Conservation (phyloP, 371 early-diverging fungal genomes). For the Nematocida minor region DNA sequence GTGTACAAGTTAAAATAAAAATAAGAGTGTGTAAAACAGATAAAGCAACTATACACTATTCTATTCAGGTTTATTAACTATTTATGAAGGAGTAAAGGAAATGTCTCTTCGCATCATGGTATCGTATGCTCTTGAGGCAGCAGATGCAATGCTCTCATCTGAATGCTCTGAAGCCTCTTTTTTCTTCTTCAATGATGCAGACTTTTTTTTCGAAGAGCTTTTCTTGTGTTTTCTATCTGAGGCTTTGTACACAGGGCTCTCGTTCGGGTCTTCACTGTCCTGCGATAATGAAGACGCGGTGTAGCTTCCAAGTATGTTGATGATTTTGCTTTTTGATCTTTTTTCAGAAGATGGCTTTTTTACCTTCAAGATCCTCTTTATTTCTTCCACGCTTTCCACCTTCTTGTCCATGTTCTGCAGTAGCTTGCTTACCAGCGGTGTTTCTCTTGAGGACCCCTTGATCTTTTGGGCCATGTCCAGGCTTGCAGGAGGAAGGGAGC, state of each 20-base stretch:
- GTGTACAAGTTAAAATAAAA: no score
- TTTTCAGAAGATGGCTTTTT: neutral
- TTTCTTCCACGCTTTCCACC: neutral
- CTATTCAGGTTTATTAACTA: no score
- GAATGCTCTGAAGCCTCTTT: neutral
- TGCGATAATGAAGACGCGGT: constrained; percentile 3
- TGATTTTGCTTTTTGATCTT: constrained; percentile 9
- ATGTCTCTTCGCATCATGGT: neutral
- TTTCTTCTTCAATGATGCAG: neutral
- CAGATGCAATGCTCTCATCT: constrained; percentile 2
- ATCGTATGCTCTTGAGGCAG: neutral
- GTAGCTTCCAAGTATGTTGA: constrained; percentile 41
- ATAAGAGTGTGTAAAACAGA: no score
- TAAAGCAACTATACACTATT: no score
- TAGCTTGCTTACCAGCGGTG: constrained; percentile 6
- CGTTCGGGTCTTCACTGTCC: neutral
- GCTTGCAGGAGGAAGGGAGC: constrained; percentile 19
- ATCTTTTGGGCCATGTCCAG: constrained; percentile 3
- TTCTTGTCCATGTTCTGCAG: constrained; percentile 1
- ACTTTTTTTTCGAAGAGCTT: neutral
- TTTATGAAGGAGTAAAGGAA: neutral
- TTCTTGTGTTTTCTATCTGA: neutral
- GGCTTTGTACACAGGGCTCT: neutral
- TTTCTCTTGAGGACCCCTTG: constrained; percentile 16
- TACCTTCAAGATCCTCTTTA: neutral